phyloP scores from a whole-genome alignment of 768 basidiomycete genomes.

The Multifurca ochricompacta region DNA sequence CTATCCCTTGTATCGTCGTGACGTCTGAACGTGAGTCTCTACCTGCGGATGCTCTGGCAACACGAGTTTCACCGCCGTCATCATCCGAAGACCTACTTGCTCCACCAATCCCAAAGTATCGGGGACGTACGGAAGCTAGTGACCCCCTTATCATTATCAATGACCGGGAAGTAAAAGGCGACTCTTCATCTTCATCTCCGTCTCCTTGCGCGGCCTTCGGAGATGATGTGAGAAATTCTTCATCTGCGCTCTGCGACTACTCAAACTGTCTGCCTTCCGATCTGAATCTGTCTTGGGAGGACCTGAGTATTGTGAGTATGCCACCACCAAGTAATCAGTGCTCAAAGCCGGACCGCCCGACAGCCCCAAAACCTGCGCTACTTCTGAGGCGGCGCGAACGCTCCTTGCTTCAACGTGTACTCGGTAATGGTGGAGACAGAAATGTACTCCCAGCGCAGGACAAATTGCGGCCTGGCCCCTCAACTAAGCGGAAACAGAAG shows the following conservation, averaged over 20 bases:
- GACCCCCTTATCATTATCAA: not conserved
- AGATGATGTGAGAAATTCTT: not conserved
- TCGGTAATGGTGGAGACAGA: not conserved
- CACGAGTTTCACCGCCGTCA: not conserved
- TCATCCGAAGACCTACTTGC: conserved; percentile 6
- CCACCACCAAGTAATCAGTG: not conserved
- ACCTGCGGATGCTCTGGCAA: not conserved
- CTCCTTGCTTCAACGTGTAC: conserved; percentile 11
- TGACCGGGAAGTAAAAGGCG: not conserved
- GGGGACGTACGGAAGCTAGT: not conserved
- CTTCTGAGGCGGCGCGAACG: conserved; percentile 15
- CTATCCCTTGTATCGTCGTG: conserved; percentile 17
- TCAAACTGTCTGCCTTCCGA: not conserved
- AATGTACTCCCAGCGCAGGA: not conserved
- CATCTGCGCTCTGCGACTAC: not conserved
- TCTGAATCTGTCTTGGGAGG: conserved; percentile 4
- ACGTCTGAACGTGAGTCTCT: conserved; percentile 7
- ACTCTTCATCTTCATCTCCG: not conserved
- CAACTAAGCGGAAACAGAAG: not conserved
- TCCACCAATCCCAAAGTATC: conserved; percentile 4
- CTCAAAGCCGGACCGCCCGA: conserved; percentile 7
- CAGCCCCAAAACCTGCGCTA: conserved; percentile 6
- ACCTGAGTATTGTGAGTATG: not conserved
- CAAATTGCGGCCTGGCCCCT: not conserved
- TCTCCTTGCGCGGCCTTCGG: not conserved